A percentile compares a stretch with the other conserved stretches of the same genome.
Conservation (phyloP, 2,329 filamentous ascomycete species). For the Chrysosporium keratinophilum region DNA sequence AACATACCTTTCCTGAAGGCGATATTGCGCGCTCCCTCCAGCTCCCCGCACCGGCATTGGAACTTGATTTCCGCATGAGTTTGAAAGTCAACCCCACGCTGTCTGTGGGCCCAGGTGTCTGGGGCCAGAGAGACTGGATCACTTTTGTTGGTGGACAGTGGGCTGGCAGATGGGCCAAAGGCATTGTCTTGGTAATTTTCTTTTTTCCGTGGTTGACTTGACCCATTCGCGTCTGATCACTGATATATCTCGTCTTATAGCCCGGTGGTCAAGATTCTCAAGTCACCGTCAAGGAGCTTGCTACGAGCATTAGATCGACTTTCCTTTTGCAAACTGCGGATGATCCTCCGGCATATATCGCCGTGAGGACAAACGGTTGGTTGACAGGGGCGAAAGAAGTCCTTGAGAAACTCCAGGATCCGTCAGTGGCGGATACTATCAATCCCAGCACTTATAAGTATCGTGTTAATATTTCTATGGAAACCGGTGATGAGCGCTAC, state of each 20-base stretch:
- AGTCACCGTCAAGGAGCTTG: conserved; percentile 39
- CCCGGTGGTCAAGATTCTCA: conserved; percentile 44
- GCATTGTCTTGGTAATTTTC: conserved; percentile 40
- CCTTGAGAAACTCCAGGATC: conserved; percentile 40
- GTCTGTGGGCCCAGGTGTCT: conserved; percentile 37
- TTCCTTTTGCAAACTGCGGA: conserved; percentile 43
- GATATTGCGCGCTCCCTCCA: conserved; percentile 40
- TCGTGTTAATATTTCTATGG: conserved; percentile 39
- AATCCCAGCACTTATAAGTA: conserved; percentile 43
- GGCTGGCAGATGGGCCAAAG: conserved; percentile 44
- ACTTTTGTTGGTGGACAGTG: conserved; percentile 43
- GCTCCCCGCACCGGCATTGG: conserved; percentile 39
- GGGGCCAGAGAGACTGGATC: conserved; percentile 44
- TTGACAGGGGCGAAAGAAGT: conserved; percentile 41
- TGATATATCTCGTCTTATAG: conserved; percentile 20
- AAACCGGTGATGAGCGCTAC: conserved; percentile 42
- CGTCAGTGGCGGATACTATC: conserved; percentile 35
- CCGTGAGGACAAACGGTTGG: conserved; percentile 40
- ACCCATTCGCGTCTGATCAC: neutral
- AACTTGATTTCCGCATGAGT: conserved; percentile 45
- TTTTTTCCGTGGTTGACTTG: neutral
- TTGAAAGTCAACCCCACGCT: conserved; percentile 44
- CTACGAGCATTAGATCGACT: conserved; percentile 36
- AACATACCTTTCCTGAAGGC: conserved; percentile 42
- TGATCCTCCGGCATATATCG: conserved; percentile 42